A percentile compares a stretch with the other conserved stretches of the same genome.
Evolutionary conservation across 768 basidiomycete genomes (phyloP).

Genomic region (Obba rivulosa): DNA sequence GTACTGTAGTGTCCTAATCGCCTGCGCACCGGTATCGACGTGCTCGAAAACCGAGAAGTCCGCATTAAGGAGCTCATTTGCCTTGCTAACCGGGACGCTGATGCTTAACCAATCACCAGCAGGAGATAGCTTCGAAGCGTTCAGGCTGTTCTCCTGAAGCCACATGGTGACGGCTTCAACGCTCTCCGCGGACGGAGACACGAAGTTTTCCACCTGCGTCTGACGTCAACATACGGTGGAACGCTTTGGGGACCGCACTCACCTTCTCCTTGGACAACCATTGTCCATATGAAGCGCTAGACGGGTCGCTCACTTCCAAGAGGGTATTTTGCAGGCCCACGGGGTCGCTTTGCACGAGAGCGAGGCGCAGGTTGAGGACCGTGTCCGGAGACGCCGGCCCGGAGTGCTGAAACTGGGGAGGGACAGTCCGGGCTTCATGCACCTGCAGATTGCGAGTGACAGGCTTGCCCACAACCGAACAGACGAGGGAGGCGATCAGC

Average conservation of each 20-base stretch:
- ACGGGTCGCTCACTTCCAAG: conserved; percentile 33
- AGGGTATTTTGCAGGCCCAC: conserved; percentile 29
- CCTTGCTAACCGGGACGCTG: conserved; percentile 24
- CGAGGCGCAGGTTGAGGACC: conserved; percentile 30
- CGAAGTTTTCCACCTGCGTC: conserved; percentile 20
- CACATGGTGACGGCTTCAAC: conserved; percentile 21
- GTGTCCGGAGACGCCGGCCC: conserved; percentile 26
- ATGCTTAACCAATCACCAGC: conserved; percentile 31
- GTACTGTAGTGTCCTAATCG: conserved; percentile 31
- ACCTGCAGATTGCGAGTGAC: conserved; percentile 19
- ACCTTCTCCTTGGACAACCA: conserved; percentile 34
- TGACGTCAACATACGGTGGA: not conserved
- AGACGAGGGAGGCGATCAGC: conserved; percentile 7
- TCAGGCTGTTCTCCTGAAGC: conserved; percentile 24
- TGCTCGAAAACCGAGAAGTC: conserved; percentile 30
- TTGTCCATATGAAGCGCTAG: conserved; percentile 32
- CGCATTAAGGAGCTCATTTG: conserved; percentile 29
- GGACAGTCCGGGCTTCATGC: conserved; percentile 25
- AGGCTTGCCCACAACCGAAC: conserved; percentile 13
- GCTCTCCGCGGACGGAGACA: conserved; percentile 21
- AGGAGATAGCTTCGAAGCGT: conserved; percentile 17
- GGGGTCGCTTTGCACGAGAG: conserved; percentile 28
- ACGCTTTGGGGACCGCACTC: not conserved
- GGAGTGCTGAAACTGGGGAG: conserved; percentile 23
- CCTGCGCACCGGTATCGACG: conserved; percentile 18